These are phyloP conservation scores for Aspergillus indologenus DNA, from an alignment of 495 filamentous ascomycete genomes.

Conservation along the genomic window DNA sequence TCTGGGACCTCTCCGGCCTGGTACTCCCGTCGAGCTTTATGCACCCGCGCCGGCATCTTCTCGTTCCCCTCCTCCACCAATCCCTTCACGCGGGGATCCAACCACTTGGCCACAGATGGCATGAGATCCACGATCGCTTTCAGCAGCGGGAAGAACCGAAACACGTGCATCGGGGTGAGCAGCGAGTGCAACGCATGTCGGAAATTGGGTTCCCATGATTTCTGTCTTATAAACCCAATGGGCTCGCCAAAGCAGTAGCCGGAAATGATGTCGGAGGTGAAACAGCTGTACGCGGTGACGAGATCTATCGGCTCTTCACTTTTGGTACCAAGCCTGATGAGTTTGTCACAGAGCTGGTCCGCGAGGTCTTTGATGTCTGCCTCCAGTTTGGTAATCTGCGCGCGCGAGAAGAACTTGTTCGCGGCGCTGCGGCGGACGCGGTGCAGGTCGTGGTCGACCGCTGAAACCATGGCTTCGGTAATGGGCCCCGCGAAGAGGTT, in stretches of 20 bases:
- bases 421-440: neutral
- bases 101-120: too few species aligned
- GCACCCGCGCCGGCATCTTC: too few species aligned
- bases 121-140: too few species aligned
- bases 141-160: too few species aligned
- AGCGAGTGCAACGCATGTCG: too few species aligned
- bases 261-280: neutral
- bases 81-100: too few species aligned
- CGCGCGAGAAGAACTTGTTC: neutral
- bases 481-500: neutral
- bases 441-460: neutral
- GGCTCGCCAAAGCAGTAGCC: conserved; percentile 2
- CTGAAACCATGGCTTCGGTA: neutral
- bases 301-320: neutral
- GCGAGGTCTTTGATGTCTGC: neutral
- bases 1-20: too few species aligned
- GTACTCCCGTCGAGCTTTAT: too few species aligned
- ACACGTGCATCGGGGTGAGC: too few species aligned
- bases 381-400: conserved; percentile 3
- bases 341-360: neutral
- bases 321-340: too few species aligned
- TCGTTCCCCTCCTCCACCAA: too few species aligned
- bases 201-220: too few species aligned
- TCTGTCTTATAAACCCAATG: neutral
- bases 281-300: neutral